phyloP scores from a whole-genome alignment of 768 basidiomycete genomes.

The Lactifluus subvellereus region DNA sequence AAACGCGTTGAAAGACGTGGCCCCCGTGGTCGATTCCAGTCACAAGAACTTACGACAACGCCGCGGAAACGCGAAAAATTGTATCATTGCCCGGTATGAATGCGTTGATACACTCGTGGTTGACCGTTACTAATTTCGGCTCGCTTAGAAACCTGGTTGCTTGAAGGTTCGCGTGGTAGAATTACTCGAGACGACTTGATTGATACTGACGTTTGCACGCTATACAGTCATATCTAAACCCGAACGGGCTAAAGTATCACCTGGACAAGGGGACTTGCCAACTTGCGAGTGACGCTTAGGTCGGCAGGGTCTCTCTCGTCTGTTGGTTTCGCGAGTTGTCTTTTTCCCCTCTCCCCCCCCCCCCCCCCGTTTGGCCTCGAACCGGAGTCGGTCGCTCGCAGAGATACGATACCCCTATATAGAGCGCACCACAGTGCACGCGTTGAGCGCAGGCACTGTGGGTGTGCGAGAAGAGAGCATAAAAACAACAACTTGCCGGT shows the following conservation, averaged over 20 bases:
- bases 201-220: constrained; percentile 6
- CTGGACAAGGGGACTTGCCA: constrained; percentile 61
- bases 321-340: not conserved
- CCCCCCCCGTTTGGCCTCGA: not conserved
- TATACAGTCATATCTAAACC: constrained; percentile 52
- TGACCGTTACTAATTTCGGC: not conserved
- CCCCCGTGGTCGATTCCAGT: constrained; percentile 24
- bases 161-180: constrained; percentile 42
- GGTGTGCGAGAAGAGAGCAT: not conserved
- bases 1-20: constrained; percentile 21
- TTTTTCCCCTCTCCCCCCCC: not conserved
- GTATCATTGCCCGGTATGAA: constrained; percentile 23
- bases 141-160: constrained; percentile 38
- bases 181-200: not conserved
- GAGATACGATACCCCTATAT: constrained; percentile 20
- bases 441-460: constrained; percentile 13
- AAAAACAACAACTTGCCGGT: constrained; percentile 6
- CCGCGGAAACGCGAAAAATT: constrained; percentile 25
- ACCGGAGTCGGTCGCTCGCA: constrained; percentile 1
- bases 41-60: constrained; percentile 15
- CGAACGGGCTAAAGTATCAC: constrained; percentile 65
- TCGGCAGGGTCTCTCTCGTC: not conserved
- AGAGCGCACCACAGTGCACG: constrained; percentile 7
- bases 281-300: constrained; percentile 28
- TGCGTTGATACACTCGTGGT: not conserved